Percentiles rank a stretch among this genome's conserved stretches.
These are phyloP conservation scores for Prunella vulgaris DNA, from an alignment of 257 asterid genomes.

Conservation along the genomic window DNA sequence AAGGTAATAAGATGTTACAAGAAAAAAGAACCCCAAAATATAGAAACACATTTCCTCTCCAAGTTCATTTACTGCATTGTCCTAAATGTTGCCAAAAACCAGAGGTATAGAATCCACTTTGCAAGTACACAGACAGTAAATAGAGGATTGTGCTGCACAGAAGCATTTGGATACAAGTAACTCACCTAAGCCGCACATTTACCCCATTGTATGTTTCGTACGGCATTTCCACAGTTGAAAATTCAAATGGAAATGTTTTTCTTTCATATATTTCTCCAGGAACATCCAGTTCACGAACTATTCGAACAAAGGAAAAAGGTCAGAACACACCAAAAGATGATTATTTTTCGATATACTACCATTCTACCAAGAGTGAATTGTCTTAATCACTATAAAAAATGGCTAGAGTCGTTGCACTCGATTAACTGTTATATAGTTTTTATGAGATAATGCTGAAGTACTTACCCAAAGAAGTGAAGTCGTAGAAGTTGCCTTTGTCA, in stretches of 20 bases:
- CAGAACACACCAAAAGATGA: slow-evolving; percentile 7
- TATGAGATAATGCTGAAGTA: slow-evolving; percentile 6
- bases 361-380: neutral
- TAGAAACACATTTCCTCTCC: neutral
- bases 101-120: slow-evolving; percentile 1
- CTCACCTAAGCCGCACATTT: slow-evolving; percentile 92
- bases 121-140: neutral
- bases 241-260: slow-evolving; percentile 91
- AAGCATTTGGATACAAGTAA: slow-evolving; percentile 31
- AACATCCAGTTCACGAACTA: slow-evolving; percentile 86
- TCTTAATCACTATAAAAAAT: slow-evolving; percentile 5
- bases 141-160: neutral
- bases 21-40: neutral
- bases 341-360: neutral
- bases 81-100: neutral
- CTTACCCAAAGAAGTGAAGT: slow-evolving; percentile 89
- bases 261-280: slow-evolving; percentile 96
- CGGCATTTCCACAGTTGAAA: slow-evolving; percentile 99
- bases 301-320: slow-evolving; percentile 8
- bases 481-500: slow-evolving; percentile 87
- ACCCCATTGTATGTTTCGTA: slow-evolving; percentile 91
- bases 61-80: slow-evolving; percentile 9
- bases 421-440: neutral
- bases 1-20: neutral
- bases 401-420: neutral